Evolutionary conservation across 2,329 filamentous ascomycete genomes (phyloP), one percentile per base, ranked within the genome.

Genomic region (Colletotrichum sp.): DNA sequence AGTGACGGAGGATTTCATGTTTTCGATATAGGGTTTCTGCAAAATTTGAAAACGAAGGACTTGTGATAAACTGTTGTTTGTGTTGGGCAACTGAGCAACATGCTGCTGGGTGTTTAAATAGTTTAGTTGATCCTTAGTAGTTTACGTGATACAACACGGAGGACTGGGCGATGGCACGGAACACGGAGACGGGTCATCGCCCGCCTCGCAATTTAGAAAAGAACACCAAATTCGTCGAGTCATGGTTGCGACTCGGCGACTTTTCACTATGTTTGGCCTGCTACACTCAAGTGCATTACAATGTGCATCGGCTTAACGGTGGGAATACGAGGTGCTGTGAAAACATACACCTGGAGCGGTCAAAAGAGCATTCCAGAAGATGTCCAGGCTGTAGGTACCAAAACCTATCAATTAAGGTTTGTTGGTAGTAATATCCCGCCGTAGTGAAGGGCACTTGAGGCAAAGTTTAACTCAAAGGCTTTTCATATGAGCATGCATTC

Each of bases 21-120:
- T 43, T 5, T 1, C 10, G 7, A 39, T 4, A 16, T 4, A 36
- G 34, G 4, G 26, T 6, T 36, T 2, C 3, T 36, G 34, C 7
- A 39, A 2, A 18, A 8, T 1, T 43, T 43, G 2, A n/a, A n/a
- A 43, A 18, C 9, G 39, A 43, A n/a, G 5, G 39, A n/a, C 39
- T 43, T 0, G 2, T n/a, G 18, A 0, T 43, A 0, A n/a, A 43
- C 0, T n/a, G 16, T 0, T 43, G 0, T n/a, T n/a, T 5, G 0
- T 1, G 8, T 43, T n/a, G 39, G 0, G 39, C 0, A 1, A 0
- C 39, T 43, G 5, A 8, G 16, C 0, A n/a, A 43, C 0, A 43
- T n/a, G 39, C 39, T 10, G 9, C 0, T n/a, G n/a, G n/a, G n/a
- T 1, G 0, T 43, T 43, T 43, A 43, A 43, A 43, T 43, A n/a